Evolutionary conservation across 192 early-diverging fungal species (phyloP).

Genomic region (Coemansia pectinata): DNA sequence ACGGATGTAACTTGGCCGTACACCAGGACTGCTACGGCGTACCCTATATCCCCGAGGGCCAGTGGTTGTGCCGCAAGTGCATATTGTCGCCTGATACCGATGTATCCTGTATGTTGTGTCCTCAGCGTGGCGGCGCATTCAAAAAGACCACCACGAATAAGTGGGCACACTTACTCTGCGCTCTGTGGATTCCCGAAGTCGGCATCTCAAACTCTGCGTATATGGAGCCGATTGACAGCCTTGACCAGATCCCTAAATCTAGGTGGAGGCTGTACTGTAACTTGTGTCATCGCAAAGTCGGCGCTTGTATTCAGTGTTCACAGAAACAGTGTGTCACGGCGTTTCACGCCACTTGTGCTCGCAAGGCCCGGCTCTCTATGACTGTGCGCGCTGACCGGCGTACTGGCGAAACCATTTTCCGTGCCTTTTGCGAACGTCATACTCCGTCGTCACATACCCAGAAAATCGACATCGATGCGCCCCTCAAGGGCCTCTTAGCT

Average conservation of each 20-base stretch:
- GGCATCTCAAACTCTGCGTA: slow-evolving; percentile 83
- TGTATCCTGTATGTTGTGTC: slow-evolving; percentile 90
- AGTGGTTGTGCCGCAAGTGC: slow-evolving; percentile 98
- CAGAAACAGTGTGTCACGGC: slow-evolving; percentile 86
- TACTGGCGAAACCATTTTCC: slow-evolving; percentile 64
- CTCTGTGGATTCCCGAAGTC: slow-evolving; percentile 97
- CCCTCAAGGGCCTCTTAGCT: slow-evolving; percentile 19
- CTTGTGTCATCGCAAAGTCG: slow-evolving; percentile 78
- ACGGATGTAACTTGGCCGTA: slow-evolving; percentile 98
- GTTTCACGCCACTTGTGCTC: slow-evolving; percentile 93
- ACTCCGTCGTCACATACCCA: slow-evolving; percentile 62
- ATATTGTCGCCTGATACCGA: slow-evolving; percentile 92
- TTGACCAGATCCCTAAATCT: slow-evolving; percentile 85
- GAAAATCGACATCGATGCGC: slow-evolving; percentile 33
- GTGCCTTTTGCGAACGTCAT: slow-evolving; percentile 90
- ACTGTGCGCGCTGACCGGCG: slow-evolving; percentile 64
- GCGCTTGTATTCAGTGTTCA: slow-evolving; percentile 95
- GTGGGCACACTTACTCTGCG: slow-evolving; percentile 96
- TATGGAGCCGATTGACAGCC: slow-evolving; percentile 97
- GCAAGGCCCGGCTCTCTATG: slow-evolving; percentile 86
- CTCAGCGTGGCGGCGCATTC: slow-evolving; percentile 90
- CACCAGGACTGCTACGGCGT: slow-evolving; percentile 99
- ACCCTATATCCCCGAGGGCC: slow-evolving; percentile 98
- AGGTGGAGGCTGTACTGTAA: slow-evolving; percentile 88
- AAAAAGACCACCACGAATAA: slow-evolving; percentile 91